Conservation (phyloP, 495 filamentous ascomycete genomes). For the Penicillium simplicissimum region DNA sequence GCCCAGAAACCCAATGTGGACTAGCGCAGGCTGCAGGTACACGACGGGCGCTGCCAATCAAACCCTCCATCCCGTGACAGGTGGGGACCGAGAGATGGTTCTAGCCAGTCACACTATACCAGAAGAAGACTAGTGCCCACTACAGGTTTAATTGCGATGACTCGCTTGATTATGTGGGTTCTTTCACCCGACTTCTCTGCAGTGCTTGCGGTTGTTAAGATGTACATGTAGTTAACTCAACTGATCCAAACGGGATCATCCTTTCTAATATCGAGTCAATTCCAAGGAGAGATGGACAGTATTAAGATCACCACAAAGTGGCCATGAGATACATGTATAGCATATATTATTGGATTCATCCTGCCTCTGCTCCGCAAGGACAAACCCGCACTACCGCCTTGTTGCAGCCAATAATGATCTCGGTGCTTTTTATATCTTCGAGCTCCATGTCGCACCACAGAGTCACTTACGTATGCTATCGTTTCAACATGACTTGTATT, state of each 20-base stretch:
- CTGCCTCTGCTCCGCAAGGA: conserved; percentile 1
- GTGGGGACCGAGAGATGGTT: conserved; percentile 10
- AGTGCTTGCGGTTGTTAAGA: neutral
- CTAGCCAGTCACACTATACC: conserved; percentile 7
- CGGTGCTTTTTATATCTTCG: conserved; percentile 5
- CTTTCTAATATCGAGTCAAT: neutral
- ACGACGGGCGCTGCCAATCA: conserved; percentile 12
- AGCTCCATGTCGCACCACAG: neutral
- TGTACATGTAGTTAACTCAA: too few relatives aligned
- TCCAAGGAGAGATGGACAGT: neutral
- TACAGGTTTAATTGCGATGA: conserved; percentile 15
- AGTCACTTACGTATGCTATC: neutral
- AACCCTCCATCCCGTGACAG: neutral
- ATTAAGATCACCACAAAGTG: neutral
- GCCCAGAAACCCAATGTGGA: neutral
- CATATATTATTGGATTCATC: neutral
- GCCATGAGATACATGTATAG: neutral
- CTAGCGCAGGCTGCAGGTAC: conserved; percentile 25
- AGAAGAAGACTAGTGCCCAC: conserved; percentile 2
- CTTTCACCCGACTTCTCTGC: neutral
- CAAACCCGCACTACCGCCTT: neutral
- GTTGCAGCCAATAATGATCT: conserved; percentile 1
- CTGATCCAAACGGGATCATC: neutral
- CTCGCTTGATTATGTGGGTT: neutral
- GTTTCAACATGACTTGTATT: neutral